phyloP scores from a whole-genome alignment of 176 grass and related monocot genomes.

The Aegilops speltoides region DNA sequence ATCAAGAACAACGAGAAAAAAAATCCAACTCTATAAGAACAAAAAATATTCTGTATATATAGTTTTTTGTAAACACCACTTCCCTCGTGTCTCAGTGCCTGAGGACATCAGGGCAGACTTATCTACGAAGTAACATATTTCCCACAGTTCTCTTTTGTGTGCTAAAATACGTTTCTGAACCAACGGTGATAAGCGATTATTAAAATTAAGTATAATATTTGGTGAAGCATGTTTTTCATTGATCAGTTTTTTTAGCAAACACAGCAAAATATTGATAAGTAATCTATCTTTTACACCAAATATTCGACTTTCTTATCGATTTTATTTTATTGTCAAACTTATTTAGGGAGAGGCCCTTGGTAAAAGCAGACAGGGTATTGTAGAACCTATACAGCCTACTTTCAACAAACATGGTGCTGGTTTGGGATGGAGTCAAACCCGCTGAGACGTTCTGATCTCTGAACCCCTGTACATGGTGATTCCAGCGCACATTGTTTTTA shows the following conservation, averaged over 20 bases:
- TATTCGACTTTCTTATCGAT: constrained; percentile 3
- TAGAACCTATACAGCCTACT: constrained; percentile 66
- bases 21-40: neutral
- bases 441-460: constrained; percentile 14
- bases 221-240: neutral
- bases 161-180: constrained; percentile 7
- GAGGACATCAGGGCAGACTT: neutral
- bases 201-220: constrained; percentile 5
- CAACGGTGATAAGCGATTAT: neutral
- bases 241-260: neutral
- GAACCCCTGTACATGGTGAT: constrained; percentile 25
- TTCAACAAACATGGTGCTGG: constrained; percentile 72
- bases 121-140: neutral
- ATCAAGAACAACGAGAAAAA: constrained; percentile 3
- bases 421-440: constrained; percentile 65
- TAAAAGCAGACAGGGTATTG: constrained; percentile 69
- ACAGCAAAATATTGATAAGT: neutral
- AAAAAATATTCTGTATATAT: neutral
- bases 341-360: constrained; percentile 71
- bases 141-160: neutral
- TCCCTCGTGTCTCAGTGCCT: neutral
- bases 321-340: constrained; percentile 17
- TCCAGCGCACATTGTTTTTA: neutral
- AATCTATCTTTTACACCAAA: constrained; percentile 12
- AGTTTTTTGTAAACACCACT: neutral